phyloP scores from a whole-genome alignment of 2,329 filamentous ascomycete species.

The Neofusicoccum kwambonambiense region DNA sequence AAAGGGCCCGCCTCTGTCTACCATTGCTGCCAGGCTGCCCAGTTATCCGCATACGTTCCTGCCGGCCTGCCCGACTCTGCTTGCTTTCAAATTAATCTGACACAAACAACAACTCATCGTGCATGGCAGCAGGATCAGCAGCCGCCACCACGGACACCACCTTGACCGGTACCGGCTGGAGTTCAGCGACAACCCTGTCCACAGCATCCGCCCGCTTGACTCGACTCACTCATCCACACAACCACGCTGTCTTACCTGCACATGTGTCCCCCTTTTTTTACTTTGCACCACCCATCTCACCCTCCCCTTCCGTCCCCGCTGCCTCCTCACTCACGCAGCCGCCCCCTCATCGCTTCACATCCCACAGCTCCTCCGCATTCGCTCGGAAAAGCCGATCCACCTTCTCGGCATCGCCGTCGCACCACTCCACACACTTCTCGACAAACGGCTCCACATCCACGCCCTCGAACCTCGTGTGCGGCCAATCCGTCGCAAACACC shows the following conservation, averaged over 20 bases:
- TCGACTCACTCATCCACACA: not conserved
- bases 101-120: conserved; percentile 11
- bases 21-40: not conserved
- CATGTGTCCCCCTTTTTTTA: not conserved
- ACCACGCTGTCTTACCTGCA: not conserved
- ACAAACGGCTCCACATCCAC: conserved; percentile 57
- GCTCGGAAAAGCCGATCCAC: conserved; percentile 53
- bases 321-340: not conserved
- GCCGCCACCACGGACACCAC: not conserved
- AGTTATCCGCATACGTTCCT: not conserved
- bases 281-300: not conserved
- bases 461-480: conserved; percentile 61
- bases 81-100: conserved; percentile 5
- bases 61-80: not conserved
- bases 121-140: not conserved
- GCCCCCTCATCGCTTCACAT: conserved; percentile 18
- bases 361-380: conserved; percentile 57
- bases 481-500: conserved; percentile 64
- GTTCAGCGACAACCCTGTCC: not conserved
- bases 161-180: not conserved
- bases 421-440: conserved; percentile 55
- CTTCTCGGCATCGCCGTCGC: conserved; percentile 45
- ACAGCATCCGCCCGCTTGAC: not conserved
- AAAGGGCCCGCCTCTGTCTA: not conserved
- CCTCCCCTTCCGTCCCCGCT: not conserved